Conservation (phyloP, 225 moss, liverwort and hornwort species). For the Straminergon stramineum region DNA sequence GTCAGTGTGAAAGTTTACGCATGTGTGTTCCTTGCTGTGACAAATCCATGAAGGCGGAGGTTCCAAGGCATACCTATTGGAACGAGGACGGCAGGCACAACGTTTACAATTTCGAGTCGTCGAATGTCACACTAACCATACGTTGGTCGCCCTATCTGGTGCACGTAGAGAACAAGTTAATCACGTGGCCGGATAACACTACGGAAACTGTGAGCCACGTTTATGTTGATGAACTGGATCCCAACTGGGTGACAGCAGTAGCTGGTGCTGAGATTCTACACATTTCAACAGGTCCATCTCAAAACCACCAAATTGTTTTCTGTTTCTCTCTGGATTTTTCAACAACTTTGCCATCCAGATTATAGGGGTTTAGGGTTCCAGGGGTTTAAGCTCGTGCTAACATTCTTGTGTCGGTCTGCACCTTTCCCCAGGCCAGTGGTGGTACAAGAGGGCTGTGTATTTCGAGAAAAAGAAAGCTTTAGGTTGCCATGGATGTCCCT, state of each 20-base stretch:
- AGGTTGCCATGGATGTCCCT: slow-evolving; percentile 47
- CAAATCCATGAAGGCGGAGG: slow-evolving; percentile 46
- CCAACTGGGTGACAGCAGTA: slow-evolving; percentile 32
- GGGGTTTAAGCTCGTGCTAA: neutral
- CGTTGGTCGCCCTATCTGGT: slow-evolving; percentile 84
- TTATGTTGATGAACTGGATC: slow-evolving; percentile 54
- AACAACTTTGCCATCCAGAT: neutral
- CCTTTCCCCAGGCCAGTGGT: slow-evolving; percentile 64
- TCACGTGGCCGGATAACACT: slow-evolving; percentile 14
- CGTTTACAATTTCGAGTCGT: slow-evolving; percentile 21
- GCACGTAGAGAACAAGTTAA: slow-evolving; percentile 14
- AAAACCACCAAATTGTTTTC: neutral
- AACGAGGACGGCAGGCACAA: slow-evolving; percentile 14
- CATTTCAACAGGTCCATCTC: slow-evolving; percentile 30
- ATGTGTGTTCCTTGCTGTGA: neutral
- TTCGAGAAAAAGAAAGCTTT: slow-evolving; percentile 19
- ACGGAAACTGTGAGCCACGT: slow-evolving; percentile 29
- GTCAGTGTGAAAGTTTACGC: neutral
- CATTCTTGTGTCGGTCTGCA: neutral
- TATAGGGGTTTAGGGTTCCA: neutral
- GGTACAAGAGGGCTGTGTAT: slow-evolving; percentile 50
- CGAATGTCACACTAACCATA: slow-evolving; percentile 42
- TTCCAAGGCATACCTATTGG: slow-evolving; percentile 22
- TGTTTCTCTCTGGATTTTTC: neutral
- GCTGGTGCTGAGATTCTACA: slow-evolving; percentile 45